These are phyloP conservation scores for Torrubiellomyces zombiae DNA, from an alignment of 2,329 filamentous ascomycete genomes.

Conservation along the genomic window DNA sequence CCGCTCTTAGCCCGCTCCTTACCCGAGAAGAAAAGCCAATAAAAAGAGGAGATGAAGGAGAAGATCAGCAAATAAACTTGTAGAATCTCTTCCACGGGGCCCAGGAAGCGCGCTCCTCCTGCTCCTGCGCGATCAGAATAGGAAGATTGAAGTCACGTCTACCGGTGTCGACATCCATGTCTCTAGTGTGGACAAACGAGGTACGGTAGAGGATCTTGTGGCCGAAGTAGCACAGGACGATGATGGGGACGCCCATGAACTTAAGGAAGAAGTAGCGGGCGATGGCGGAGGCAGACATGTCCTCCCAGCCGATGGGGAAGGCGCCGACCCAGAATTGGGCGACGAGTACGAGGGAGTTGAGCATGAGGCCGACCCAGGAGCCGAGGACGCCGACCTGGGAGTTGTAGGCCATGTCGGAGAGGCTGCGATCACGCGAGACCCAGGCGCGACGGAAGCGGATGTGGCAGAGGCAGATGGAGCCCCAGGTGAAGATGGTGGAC, in stretches of 20 bases:
- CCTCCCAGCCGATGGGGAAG: constrained; percentile 48
- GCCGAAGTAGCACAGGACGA: constrained; percentile 47
- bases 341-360: constrained; percentile 61
- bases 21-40: constrained; percentile 2
- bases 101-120: constrained; percentile 55
- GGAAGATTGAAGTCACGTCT: constrained; percentile 71
- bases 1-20: not conserved
- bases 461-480: constrained; percentile 73
- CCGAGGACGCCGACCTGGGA: constrained; percentile 66
- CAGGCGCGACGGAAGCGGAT: constrained; percentile 83
- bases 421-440: constrained; percentile 48
- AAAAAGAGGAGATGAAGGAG: not conserved
- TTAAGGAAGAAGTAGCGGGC: constrained; percentile 56
- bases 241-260: constrained; percentile 54
- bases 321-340: constrained; percentile 83
- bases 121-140: constrained; percentile 63
- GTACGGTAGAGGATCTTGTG: constrained; percentile 68
- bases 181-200: constrained; percentile 43
- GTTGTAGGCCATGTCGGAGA: constrained; percentile 64
- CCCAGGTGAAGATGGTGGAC: constrained; percentile 65
- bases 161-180: constrained; percentile 81
- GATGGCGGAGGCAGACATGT: constrained; percentile 25
- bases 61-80: constrained; percentile 48
- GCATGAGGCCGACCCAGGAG: constrained; percentile 60
- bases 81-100: constrained; percentile 63